Conservation (phyloP, 331 rosid species). For the Erythrophleum ivorense region DNA sequence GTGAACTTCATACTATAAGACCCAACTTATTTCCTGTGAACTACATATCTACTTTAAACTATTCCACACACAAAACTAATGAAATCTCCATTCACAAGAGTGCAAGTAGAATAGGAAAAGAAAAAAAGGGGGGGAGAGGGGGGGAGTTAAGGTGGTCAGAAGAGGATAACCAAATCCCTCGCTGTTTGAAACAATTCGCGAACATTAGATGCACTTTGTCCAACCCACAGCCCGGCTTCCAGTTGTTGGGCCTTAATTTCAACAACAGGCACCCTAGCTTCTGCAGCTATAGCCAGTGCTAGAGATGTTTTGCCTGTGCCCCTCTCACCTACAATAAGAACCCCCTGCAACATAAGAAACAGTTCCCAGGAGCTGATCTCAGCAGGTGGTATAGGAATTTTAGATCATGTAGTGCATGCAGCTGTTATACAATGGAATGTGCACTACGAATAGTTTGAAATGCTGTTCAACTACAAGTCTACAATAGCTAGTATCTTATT, state of each 20-base stretch:
- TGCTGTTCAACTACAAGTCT: slow-evolving; percentile 32
- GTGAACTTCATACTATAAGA: slow-evolving; percentile 21
- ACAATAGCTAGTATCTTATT: not conserved
- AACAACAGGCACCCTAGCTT: slow-evolving; percentile 96
- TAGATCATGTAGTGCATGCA: slow-evolving; percentile 29
- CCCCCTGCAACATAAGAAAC: slow-evolving; percentile 73
- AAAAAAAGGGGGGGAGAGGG: not conserved
- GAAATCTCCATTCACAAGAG: slow-evolving; percentile 13
- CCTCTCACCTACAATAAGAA: slow-evolving; percentile 95
- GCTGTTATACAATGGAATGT: slow-evolving; percentile 20
- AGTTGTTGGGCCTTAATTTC: slow-evolving; percentile 84
- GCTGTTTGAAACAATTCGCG: slow-evolving; percentile 98
- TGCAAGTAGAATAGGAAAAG: slow-evolving; percentile 6
- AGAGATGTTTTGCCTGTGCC: slow-evolving; percentile 99
- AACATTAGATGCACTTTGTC: slow-evolving; percentile 97
- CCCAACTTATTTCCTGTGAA: slow-evolving; percentile 25
- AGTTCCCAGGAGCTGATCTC: slow-evolving; percentile 37
- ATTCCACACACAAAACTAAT: slow-evolving; percentile 12
- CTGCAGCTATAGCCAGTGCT: slow-evolving; percentile 96
- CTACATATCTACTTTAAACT: slow-evolving; percentile 22
- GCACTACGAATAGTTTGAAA: slow-evolving; percentile 12
- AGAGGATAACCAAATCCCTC: slow-evolving; percentile 84
- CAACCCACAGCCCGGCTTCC: slow-evolving; percentile 99
- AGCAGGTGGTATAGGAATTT: slow-evolving; percentile 30
- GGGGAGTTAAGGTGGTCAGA: slow-evolving; percentile 35